phyloP scores from a whole-genome alignment of 106 monocot species.

The Dendrobium officinale region DNA sequence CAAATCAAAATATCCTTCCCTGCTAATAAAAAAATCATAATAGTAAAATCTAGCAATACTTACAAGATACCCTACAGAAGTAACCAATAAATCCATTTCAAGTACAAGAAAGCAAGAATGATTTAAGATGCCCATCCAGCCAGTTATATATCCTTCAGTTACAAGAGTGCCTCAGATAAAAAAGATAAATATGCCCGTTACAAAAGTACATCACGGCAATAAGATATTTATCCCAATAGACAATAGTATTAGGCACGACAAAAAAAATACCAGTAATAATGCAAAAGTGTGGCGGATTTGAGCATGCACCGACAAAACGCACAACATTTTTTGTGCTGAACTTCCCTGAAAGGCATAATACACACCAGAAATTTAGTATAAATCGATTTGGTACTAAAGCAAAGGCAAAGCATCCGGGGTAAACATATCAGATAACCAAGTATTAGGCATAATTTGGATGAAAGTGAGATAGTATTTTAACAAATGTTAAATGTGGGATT shows the following conservation, averaged over 20 bases:
- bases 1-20: not conserved
- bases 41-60: not conserved
- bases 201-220: not conserved
- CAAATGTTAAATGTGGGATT: not conserved
- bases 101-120: not conserved
- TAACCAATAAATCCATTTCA: not conserved
- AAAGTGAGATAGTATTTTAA: not conserved
- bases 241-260: not conserved
- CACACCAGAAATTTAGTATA: not conserved
- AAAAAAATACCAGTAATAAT: slow-evolving; percentile 52
- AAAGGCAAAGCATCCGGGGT: not conserved
- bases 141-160: slow-evolving; percentile 1
- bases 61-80: not conserved
- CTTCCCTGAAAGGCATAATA: slow-evolving; percentile 33
- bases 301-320: slow-evolving; percentile 49
- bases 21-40: not conserved
- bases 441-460: not conserved
- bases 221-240: not conserved
- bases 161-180: not conserved
- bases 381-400: not conserved
- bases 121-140: not conserved
- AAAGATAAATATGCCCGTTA: not conserved
- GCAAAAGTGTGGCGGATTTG: slow-evolving; percentile 46
- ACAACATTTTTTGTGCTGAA: slow-evolving; percentile 64
- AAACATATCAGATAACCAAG: not conserved